These are phyloP conservation scores for Stephanocyclus meneghinianus DNA, from an alignment of 352 stramenopile genomes.

Conservation along the genomic window DNA sequence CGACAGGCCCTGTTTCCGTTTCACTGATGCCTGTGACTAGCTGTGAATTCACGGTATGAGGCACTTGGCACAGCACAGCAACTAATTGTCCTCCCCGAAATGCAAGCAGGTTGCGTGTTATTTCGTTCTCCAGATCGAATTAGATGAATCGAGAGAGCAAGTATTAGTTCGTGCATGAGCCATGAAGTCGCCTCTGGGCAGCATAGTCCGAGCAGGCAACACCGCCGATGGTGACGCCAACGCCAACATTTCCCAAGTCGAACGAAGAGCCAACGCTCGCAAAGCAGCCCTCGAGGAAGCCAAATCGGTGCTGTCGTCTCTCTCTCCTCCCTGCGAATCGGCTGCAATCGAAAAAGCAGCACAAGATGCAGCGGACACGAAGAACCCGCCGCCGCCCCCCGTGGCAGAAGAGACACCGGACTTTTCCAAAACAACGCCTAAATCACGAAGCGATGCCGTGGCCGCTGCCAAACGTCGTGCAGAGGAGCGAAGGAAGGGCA, in stretches of 20 bases:
- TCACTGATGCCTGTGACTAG: no score
- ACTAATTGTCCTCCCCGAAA: no score
- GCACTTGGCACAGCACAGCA: no score
- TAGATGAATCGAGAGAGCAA: no score
- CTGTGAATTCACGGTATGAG: no score
- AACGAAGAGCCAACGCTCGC: constrained; percentile 4
- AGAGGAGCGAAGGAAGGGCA: constrained; percentile 23
- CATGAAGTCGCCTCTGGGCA: constrained; percentile 10
- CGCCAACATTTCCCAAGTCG: not conserved
- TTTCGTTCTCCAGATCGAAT: no score
- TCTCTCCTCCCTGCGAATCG: not conserved
- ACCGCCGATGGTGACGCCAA: not conserved
- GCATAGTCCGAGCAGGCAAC: not conserved
- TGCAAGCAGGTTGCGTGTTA: no score
- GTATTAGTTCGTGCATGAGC: no score
- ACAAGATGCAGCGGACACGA: not conserved
- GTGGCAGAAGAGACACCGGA: constrained; percentile 4
- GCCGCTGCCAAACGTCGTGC: constrained; percentile 39
- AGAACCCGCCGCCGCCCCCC: not conserved
- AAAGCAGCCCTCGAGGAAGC: constrained; percentile 22
- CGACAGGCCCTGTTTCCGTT: no score
- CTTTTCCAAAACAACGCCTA: constrained; percentile 11
- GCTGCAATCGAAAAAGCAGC: not conserved
- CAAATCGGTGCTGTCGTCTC: constrained; percentile 14
- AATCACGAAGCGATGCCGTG: constrained; percentile 36